Evolutionary conservation across 169 alveolate species (phyloP), one percentile per base, ranked within the genome.

Genomic region (Babesia ovata): DNA sequence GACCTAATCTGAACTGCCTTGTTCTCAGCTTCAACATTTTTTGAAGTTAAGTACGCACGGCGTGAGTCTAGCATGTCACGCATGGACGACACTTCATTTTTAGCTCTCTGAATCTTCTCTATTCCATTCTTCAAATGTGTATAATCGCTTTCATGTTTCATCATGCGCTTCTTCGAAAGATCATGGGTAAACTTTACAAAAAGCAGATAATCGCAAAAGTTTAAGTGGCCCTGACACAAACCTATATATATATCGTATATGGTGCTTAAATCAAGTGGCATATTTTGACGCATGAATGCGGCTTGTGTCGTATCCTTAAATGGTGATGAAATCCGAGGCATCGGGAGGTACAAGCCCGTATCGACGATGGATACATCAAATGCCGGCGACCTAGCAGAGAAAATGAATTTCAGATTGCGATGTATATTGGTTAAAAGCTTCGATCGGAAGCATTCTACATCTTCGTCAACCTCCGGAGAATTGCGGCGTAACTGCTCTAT

Each of bases 141-240:
- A 79, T 96, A 95, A 76, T 96, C 98, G 79, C 94, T 99, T 66
- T 94, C 87, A 44, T 96, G 91, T 65, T 94, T 96, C 24, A 95
- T 97, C 67, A 88, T 93, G 90, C 97, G 96, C 71, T 95, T 97
- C 13, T 83, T 91, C 59, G 93, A 91, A 73, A 96, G 88, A 48
- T 94, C 94, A 36, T 93, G 93, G 79, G 97, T 95, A 84, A 96
- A 99, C 79, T 93, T 97, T 61, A 97, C 93, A 86, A 97, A 97
- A 75, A 97, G 99, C 59, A 97, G 91, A 87, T 94, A 97, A 71
- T 98, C 99, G 75, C 99, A 92, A 10, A 99, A 99, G 0, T 98
- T 96, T 63, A 16, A 19, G 22, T 33, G 24, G 0, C 61, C 69
- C 12, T 29, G 26, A 24, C 16, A 22, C 50, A 46, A 46, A 3